Evolutionary conservation across 1,139 yeast species (phyloP).

Genomic region (Protomyces arabidopsidicola): DNA sequence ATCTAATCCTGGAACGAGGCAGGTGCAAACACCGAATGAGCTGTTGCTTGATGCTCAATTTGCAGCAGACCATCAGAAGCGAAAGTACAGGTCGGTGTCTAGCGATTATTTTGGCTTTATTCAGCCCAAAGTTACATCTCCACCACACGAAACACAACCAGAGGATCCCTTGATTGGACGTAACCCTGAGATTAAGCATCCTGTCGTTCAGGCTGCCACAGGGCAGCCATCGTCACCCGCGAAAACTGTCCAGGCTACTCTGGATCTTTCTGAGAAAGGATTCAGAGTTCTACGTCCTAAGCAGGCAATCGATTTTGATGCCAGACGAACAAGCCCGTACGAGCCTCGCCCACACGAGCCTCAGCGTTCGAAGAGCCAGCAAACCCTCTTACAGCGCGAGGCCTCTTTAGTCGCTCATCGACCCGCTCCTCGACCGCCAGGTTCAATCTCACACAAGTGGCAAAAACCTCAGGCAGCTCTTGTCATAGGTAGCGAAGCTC

Average conservation of each 20-base stretch:
- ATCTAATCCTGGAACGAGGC: background rate
- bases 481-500: no score
- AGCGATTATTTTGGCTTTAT: slow-evolving; percentile 1
- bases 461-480: no score
- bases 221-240: background rate
- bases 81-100: background rate
- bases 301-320: slow-evolving; percentile 71
- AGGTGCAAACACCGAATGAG: background rate
- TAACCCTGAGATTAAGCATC: background rate
- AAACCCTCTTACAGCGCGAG: background rate
- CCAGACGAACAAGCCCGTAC: slow-evolving; percentile 71
- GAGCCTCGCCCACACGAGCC: slow-evolving; percentile 56
- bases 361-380: background rate
- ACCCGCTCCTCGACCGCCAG: slow-evolving; percentile 25
- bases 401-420: slow-evolving; percentile 15
- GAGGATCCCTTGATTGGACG: background rate
- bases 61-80: background rate
- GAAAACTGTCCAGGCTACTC: background rate
- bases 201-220: background rate
- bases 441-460: slow-evolving; percentile 47
- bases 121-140: background rate
- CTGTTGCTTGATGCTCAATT: background rate
- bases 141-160: background rate
- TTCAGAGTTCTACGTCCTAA: slow-evolving; percentile 33
- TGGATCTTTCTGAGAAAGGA: background rate